Base-by-base conservation (phyloP, 805 yeast genomes). In the Maudiozyma serrabonitensis region DNA sequence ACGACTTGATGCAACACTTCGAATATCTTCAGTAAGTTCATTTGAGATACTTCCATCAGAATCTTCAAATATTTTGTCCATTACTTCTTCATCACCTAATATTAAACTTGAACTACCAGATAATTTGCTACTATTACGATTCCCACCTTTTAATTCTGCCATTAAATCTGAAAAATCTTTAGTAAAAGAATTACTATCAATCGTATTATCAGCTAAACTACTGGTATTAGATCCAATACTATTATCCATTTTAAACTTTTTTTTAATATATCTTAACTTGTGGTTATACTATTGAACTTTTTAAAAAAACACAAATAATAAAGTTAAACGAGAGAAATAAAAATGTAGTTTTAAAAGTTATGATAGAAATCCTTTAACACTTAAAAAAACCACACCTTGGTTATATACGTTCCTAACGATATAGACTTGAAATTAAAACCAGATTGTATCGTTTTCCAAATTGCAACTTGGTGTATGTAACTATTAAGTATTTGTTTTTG, bases 111-210 rank as follows among this genome's bases (percentile, higher is more conserved):
- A 42, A 28, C 26, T 18, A 15, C 45, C 45, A 26, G 37, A 28
- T 16, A 42, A 5, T 42, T 15, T 42, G 18, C 37, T 16, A 21
- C 16, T 40, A 19, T 23, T 23, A 42, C 37, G 35, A 31, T 19
- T n/a, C 5, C 37, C n/a, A 7, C 19, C 37, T 19, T 28, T 42
- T 16, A 42, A 15, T 42, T 42, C 45, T 28, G 45, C 26, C 45
- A 42, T 42, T 12, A 42, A 18, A 11, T 42, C 45, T 11, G 40
- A 43, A n/a, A 32, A 43, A 34, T 43, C 46, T n/a, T 32, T 43
- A 11, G 28, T 43, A 39, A 43, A 43, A 19, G 40, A 43, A 15
- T 43, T 32, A 15, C 8, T 34, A 19, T 19, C 40, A 4, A 11
- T 23, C 9, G 46, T 21, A 15, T 15, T 43, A 16, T 28, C 37